Evolutionary conservation across 306 rosid genomes (phyloP).

Genomic region (Quercus dentata): DNA sequence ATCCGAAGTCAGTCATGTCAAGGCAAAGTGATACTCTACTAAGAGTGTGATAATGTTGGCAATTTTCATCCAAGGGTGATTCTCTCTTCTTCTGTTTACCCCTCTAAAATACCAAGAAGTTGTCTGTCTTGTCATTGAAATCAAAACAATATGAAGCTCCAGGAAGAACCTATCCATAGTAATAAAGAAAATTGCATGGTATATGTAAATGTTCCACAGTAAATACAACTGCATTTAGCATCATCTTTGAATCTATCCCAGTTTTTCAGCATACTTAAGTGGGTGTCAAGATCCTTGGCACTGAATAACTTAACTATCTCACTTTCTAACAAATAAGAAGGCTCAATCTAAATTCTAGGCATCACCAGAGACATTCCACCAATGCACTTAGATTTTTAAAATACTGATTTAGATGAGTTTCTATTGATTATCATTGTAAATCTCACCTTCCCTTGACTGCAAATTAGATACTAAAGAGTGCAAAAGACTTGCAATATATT

Average conservation of each 20-base stretch:
- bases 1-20: not conserved
- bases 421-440: not conserved
- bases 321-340: not conserved
- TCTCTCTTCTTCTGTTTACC: not conserved
- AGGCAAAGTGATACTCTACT: not conserved
- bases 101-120: not conserved
- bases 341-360: not conserved
- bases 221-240: not conserved
- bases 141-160: not conserved
- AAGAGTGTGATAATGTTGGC: not conserved
- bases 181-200: not conserved
- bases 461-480: not conserved
- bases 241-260: not conserved
- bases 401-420: not conserved
- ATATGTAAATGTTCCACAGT: not conserved
- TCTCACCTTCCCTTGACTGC: not conserved
- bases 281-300: not conserved
- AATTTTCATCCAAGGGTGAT: not conserved
- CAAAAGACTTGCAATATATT: not conserved
- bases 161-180: too few species aligned
- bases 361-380: not conserved
- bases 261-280: not conserved
- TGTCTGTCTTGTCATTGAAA: not conserved
- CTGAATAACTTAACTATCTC: not conserved
- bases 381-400: not conserved